Percentiles rank a stretch among this genome's conserved stretches.
Evolutionary conservation across 2,329 filamentous ascomycete species (phyloP).

Genomic region (Exutisphaerella laricina): DNA sequence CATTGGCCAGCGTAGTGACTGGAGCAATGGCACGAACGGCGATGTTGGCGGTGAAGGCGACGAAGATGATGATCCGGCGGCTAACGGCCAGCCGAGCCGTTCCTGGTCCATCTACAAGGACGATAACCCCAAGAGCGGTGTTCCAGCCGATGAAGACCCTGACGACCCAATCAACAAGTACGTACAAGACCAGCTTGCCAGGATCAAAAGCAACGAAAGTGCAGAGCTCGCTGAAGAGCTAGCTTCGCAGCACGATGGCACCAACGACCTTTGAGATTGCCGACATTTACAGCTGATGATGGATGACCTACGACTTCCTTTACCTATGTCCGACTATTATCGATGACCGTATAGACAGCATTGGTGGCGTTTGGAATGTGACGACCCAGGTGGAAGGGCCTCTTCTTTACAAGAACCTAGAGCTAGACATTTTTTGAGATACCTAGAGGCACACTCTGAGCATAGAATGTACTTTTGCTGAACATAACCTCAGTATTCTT

Average conservation of each 20-base stretch:
- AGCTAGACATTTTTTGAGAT: too few relatives aligned
- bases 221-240: slow-evolving; percentile 57
- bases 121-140: slow-evolving; percentile 35
- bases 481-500: too few relatives aligned
- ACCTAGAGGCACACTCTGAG: too few relatives aligned
- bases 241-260: slow-evolving; percentile 45
- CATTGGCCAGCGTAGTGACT: slow-evolving; percentile 79
- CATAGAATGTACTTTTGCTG: too few relatives aligned
- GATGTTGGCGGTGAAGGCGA: slow-evolving; percentile 34
- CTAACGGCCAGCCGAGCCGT: slow-evolving; percentile 27
- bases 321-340: slow-evolving; percentile 2
- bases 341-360: too few relatives aligned
- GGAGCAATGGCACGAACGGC: slow-evolving; percentile 36
- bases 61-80: slow-evolving; percentile 34
- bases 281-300: not conserved
- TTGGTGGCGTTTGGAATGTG: too few relatives aligned
- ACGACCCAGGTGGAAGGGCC: too few relatives aligned
- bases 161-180: slow-evolving; percentile 69
- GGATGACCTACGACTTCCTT: not conserved
- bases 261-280: slow-evolving; percentile 16
- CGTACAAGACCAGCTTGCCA: slow-evolving; percentile 71
- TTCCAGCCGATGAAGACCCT: slow-evolving; percentile 32
- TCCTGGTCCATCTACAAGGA: slow-evolving; percentile 49
- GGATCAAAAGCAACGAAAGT: slow-evolving; percentile 58
- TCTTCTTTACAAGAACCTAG: too few relatives aligned